phyloP scores from a whole-genome alignment of 148 eudicot genomes.

The Rhododendron mucronatum region DNA sequence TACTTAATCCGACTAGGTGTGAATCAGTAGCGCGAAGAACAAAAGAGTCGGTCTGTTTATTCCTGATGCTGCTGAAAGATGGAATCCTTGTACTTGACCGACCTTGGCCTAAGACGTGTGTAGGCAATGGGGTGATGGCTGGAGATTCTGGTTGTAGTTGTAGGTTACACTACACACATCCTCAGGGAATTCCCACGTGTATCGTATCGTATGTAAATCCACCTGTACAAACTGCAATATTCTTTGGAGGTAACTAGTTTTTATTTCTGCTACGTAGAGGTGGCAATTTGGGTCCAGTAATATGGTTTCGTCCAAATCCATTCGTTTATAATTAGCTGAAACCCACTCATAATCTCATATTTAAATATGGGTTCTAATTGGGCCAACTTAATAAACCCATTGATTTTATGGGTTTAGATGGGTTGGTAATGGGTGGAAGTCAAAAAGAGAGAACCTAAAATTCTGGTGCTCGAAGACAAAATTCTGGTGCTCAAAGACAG shows the following conservation, averaged over 20 bases:
- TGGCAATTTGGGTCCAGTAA: too few relatives aligned
- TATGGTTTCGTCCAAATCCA: too few relatives aligned
- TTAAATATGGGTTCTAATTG: too few relatives aligned
- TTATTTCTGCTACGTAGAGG: neutral
- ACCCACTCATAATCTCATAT: too few relatives aligned
- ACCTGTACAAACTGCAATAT: neutral
- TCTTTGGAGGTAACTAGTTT: neutral
- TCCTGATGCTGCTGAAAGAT: neutral
- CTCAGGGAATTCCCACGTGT: neutral
- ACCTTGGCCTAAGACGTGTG: neutral
- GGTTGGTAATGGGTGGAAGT: too few relatives aligned
- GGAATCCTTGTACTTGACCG: neutral
- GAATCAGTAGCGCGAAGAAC: neutral
- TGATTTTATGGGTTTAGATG: too few relatives aligned
- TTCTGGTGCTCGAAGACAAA: too few relatives aligned
- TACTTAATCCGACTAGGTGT: neutral
- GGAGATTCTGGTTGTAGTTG: neutral
- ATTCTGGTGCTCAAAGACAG: too few relatives aligned
- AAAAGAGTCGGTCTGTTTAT: neutral
- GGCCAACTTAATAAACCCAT: too few relatives aligned
- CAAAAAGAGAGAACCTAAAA: too few relatives aligned
- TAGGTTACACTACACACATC: neutral
- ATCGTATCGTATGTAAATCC: neutral
- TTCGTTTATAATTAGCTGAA: too few relatives aligned
- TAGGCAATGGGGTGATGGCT: slow-evolving; percentile 1